Conservation (phyloP, 2,329 filamentous ascomycete genomes). For the Penicillium psychrosexuale region DNA sequence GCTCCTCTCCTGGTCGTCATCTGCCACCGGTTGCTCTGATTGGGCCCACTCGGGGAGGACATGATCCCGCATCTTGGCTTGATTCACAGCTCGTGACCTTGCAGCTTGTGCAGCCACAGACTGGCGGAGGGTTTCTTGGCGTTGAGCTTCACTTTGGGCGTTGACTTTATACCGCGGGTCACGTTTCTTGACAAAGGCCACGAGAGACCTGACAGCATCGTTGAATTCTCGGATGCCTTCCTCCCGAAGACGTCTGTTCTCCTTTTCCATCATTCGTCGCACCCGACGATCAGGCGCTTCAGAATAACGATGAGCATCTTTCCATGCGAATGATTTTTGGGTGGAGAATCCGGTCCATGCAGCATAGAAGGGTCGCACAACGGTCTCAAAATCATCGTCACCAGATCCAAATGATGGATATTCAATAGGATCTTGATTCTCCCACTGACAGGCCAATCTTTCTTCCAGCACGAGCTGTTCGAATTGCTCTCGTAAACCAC, state of each 20-base stretch:
- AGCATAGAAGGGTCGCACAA: constrained; percentile 77
- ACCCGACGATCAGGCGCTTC: constrained; percentile 84
- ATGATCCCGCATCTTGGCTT: constrained; percentile 64
- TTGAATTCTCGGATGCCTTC: constrained; percentile 86
- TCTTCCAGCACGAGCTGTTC: constrained; percentile 79
- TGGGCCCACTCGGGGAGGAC: constrained; percentile 74
- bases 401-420: constrained; percentile 82
- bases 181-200: constrained; percentile 84
- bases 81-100: constrained; percentile 74
- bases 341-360: constrained; percentile 80
- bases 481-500: constrained; percentile 72
- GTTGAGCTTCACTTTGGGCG: constrained; percentile 72
- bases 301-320: constrained; percentile 75
- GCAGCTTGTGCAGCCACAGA: constrained; percentile 81
- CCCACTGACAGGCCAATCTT: constrained; percentile 67
- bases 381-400: constrained; percentile 69
- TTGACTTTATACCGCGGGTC: constrained; percentile 82
- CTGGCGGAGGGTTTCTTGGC: constrained; percentile 72
- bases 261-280: constrained; percentile 87
- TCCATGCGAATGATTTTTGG: constrained; percentile 83
- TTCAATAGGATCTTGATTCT: constrained; percentile 56
- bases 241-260: constrained; percentile 81
- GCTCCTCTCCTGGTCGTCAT: constrained; percentile 49
- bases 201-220: constrained; percentile 80
- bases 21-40: constrained; percentile 51